phyloP scores from a whole-genome alignment of 495 filamentous ascomycete species.

The Aspergillus sparsus region DNA sequence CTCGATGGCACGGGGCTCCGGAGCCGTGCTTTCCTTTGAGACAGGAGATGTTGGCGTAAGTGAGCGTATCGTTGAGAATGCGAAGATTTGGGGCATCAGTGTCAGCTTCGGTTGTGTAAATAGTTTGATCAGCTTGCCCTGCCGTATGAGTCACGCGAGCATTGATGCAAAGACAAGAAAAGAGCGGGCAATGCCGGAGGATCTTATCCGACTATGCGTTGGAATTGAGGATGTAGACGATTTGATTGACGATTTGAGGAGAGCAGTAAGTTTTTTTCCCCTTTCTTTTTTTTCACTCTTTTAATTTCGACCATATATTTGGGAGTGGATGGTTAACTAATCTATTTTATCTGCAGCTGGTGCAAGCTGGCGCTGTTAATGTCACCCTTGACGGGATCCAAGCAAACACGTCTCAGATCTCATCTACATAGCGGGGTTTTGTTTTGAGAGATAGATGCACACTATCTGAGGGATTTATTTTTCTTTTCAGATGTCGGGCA shows the following conservation, averaged over 20 bases:
- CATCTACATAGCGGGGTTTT: slow-evolving; percentile 3
- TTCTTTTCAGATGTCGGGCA: background rate
- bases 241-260: slow-evolving; percentile 86
- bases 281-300: background rate
- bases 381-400: slow-evolving; percentile 77
- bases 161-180: slow-evolving; percentile 91
- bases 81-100: slow-evolving; percentile 88
- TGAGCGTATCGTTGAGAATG: slow-evolving; percentile 91
- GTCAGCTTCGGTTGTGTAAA: slow-evolving; percentile 99
- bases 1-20: slow-evolving; percentile 89
- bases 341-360: slow-evolving; percentile 57
- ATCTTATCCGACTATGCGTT: slow-evolving; percentile 92
- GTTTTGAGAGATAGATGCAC: background rate
- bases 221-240: slow-evolving; percentile 95
- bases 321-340: slow-evolving; percentile 20
- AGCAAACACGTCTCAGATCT: slow-evolving; percentile 34
- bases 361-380: slow-evolving; percentile 89
- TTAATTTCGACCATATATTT: background rate
- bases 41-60: slow-evolving; percentile 80
- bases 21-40: slow-evolving; percentile 93
- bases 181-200: slow-evolving; percentile 91
- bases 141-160: slow-evolving; percentile 98
- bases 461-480: background rate
- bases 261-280: slow-evolving; percentile 68
- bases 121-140: slow-evolving; percentile 98